A percentile compares a stretch with the other conserved stretches of the same genome.
Evolutionary conservation across 176 grass and related monocot species (phyloP).

Genomic region (Thinopyrum elongatum): DNA sequence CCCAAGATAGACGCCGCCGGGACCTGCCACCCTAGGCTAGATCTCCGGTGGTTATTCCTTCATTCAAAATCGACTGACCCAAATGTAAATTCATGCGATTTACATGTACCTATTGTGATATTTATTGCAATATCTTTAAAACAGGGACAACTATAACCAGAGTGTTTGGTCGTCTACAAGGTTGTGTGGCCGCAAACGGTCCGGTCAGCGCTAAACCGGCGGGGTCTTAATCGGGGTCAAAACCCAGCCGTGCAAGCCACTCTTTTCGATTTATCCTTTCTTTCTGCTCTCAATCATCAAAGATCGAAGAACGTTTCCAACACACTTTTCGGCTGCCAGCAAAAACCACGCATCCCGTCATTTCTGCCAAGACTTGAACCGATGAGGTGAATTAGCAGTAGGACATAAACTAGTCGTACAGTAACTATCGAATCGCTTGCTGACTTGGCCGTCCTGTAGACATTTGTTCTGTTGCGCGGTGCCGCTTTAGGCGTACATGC

Average conservation of each 20-base stretch:
- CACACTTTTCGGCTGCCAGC: neutral
- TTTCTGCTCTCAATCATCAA: neutral
- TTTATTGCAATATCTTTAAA: too few relatives aligned
- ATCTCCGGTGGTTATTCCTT: too few relatives aligned
- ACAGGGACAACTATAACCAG: too few relatives aligned
- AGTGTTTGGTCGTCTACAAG: too few relatives aligned
- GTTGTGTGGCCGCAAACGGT: too few relatives aligned
- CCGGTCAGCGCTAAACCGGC: too few relatives aligned
- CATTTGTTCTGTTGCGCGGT: neutral
- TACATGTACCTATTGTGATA: too few relatives aligned
- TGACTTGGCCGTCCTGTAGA: neutral
- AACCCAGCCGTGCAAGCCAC: conserved; percentile 4
- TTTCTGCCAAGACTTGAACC: neutral
- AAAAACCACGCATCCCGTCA: neutral
- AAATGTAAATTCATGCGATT: too few relatives aligned
- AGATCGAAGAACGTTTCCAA: neutral
- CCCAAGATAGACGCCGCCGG: too few relatives aligned
- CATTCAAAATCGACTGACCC: too few relatives aligned
- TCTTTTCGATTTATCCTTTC: neutral
- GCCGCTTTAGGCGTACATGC: neutral
- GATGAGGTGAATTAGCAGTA: neutral
- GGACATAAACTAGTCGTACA: neutral
- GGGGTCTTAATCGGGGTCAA: neutral
- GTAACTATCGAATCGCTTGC: neutral
- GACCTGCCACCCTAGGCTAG: too few relatives aligned